A percentile compares a stretch with the other conserved stretches of the same genome.
phyloP scores from a whole-genome alignment of 345 rosid genomes.

The Populus deltoides region DNA sequence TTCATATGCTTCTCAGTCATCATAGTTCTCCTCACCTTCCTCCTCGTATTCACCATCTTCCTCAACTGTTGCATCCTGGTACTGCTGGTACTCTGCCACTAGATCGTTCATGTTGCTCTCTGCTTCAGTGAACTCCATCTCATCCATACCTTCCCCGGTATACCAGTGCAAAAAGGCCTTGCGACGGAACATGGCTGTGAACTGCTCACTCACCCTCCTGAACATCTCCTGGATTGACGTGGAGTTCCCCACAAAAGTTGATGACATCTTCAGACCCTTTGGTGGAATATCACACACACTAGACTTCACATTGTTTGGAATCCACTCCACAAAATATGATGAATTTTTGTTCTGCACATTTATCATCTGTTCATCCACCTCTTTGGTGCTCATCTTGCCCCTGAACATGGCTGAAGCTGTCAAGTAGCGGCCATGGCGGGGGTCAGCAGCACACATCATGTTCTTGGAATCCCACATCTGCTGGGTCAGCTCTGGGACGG shows the following conservation, averaged over 20 bases:
- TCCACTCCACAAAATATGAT: conserved; percentile 95
- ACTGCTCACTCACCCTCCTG: conserved; percentile 97
- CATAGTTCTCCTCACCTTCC: conserved; percentile 40
- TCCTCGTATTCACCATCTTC: conserved; percentile 83
- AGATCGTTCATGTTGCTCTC: conserved; percentile 98
- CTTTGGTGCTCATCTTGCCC: conserved; percentile 98
- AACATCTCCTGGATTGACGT: conserved; percentile 97
- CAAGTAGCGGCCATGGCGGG: conserved; percentile 94
- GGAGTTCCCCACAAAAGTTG: conserved; percentile 71
- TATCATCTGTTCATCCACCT: conserved; percentile 91
- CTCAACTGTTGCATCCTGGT: conserved; percentile 92
- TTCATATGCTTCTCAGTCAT: conserved; percentile 20
- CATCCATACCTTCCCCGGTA: conserved; percentile 98
- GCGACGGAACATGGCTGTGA: conserved; percentile 95
- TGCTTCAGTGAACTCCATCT: conserved; percentile 97
- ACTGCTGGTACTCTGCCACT: conserved; percentile 92
- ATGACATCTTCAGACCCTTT: conserved; percentile 52
- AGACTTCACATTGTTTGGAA: conserved; percentile 68
- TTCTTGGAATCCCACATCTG: conserved; percentile 97
- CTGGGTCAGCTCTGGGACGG: conserved; percentile 57
- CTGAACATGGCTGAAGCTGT: conserved; percentile 97
- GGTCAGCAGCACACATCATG: conserved; percentile 99
- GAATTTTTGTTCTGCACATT: conserved; percentile 98
- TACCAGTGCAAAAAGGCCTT: conserved; percentile 98
- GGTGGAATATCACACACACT: conserved; percentile 62